Evolutionary conservation across 1,284 basidiomycete species (phyloP).

Genomic region (Cystobasidium slooffiae): DNA sequence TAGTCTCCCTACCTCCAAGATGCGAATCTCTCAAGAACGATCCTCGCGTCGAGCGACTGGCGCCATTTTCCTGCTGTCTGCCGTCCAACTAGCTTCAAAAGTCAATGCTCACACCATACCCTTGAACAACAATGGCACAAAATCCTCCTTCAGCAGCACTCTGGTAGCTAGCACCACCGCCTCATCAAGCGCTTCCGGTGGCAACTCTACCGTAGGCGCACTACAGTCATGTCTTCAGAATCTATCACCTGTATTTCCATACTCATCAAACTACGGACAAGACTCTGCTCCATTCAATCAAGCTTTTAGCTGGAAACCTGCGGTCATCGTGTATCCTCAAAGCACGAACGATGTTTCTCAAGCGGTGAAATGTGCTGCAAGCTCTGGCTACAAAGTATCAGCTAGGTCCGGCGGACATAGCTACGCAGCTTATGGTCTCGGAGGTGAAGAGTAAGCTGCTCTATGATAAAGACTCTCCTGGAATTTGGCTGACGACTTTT

Average conservation of each 20-base stretch:
- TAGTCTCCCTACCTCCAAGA: too few species aligned
- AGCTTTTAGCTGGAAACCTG: slow-evolving; percentile 55
- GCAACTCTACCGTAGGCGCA: slow-evolving; percentile 6
- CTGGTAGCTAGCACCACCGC: not conserved
- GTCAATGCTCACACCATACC: not conserved
- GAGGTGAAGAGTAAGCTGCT: slow-evolving; percentile 28
- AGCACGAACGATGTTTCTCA: slow-evolving; percentile 49
- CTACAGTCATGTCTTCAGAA: slow-evolving; percentile 24
- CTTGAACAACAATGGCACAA: not conserved
- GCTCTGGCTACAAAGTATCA: slow-evolving; percentile 20
- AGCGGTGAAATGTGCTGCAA: slow-evolving; percentile 52
- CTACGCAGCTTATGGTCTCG: slow-evolving; percentile 28
- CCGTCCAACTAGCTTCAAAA: too few species aligned
- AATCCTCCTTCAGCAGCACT: not conserved
- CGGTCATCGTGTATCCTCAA: slow-evolving; percentile 53
- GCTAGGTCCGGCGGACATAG: slow-evolving; percentile 20
- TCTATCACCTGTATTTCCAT: slow-evolving; percentile 15
- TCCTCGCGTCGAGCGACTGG: too few species aligned
- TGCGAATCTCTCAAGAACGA: too few species aligned
- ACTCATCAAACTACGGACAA: slow-evolving; percentile 14
- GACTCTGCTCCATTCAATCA: slow-evolving; percentile 55
- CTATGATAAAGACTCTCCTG: not conserved
- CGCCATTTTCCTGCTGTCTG: too few species aligned
- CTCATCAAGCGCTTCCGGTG: not conserved
- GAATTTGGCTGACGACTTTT: too few species aligned